Evolutionary conservation across 2,329 filamentous ascomycete species (phyloP).

Genomic region (Stromatinia cepivora): DNA sequence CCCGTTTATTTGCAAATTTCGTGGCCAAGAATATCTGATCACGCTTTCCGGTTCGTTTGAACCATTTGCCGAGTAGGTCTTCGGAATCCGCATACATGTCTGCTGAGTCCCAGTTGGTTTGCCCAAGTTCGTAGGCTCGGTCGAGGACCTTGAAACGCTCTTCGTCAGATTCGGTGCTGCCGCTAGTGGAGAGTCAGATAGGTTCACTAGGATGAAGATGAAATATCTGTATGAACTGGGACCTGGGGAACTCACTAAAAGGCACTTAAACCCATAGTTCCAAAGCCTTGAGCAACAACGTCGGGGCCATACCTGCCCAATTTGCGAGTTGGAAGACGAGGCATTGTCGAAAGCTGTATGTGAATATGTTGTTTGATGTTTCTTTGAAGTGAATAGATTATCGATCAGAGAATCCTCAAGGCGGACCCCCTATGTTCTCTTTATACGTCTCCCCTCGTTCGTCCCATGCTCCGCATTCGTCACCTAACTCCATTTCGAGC

Average conservation of each 20-base stretch:
- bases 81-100: constrained; percentile 48
- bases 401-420: neutral
- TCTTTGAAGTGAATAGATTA: neutral
- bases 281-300: constrained; percentile 36
- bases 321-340: constrained; percentile 33
- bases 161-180: constrained; percentile 37
- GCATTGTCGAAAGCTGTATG: constrained; percentile 16
- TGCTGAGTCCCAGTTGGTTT: constrained; percentile 44
- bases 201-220: neutral
- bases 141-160: constrained; percentile 45
- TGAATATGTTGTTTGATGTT: neutral
- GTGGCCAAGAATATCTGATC: constrained; percentile 54
- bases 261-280: constrained; percentile 31
- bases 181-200: constrained; percentile 26
- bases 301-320: constrained; percentile 36
- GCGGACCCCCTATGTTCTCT: neutral
- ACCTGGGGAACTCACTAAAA: constrained; percentile 15
- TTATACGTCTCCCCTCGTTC: constrained; percentile 11
- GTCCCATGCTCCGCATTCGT: neutral
- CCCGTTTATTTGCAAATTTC: constrained; percentile 48
- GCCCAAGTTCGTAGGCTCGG: constrained; percentile 44
- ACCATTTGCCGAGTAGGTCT: constrained; percentile 51
- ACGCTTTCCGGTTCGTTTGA: constrained; percentile 47
- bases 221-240: no score
- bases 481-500: neutral